Evolutionary conservation across 1,284 basidiomycete species (phyloP), one percentile per base, ranked within the genome.

Genomic region (Gymnopus androsaceus): DNA sequence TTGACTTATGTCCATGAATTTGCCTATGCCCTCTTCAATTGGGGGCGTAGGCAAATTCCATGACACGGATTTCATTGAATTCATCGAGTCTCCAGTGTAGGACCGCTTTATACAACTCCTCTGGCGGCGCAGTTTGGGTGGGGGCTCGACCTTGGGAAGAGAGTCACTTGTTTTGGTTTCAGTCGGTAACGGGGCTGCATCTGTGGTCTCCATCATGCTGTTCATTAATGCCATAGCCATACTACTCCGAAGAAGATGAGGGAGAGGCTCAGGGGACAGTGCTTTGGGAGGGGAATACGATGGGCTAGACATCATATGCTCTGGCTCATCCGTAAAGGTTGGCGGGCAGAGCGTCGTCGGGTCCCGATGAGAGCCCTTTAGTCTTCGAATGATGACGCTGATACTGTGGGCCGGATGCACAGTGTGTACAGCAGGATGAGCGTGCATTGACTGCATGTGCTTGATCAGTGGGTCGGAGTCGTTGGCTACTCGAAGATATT

Each of bases 31-130:
- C 9, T 77, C 76, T 73, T 72, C 82, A 77, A 55, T 84, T 83
- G 17, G 74, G 75, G 55, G 84, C 79, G 72, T 87, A 86, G 30
- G 87, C 87, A n/a, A n/a, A n/a, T n/a, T n/a, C 87, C 87, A 88
- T 33, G 86, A 85, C 7, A 88, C 87, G 7, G 81, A 80, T 71
- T 88, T 88, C n/a, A 72, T 70, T 31, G 83, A 72, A 59, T 84
- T 88, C n/a, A 72, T 70, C 30, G 83, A 72, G 59, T 84, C 82
- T 34, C 74, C 77, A 48, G 78, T 72, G 60, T 82, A 86, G 51
- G 78, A 65, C 50, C 82, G 79, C 69, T 82, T 87, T 59, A 88
- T 76, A 61, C 82, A 85, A 63, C 87, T 88, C 54, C 84, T 73
- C 58, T 80, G 72, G 54, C 79, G 81, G 33, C 75, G 70, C 12